These are phyloP conservation scores for Rhododendron mucronatum DNA, from an alignment of 148 eudicot species.

Conservation along the genomic window DNA sequence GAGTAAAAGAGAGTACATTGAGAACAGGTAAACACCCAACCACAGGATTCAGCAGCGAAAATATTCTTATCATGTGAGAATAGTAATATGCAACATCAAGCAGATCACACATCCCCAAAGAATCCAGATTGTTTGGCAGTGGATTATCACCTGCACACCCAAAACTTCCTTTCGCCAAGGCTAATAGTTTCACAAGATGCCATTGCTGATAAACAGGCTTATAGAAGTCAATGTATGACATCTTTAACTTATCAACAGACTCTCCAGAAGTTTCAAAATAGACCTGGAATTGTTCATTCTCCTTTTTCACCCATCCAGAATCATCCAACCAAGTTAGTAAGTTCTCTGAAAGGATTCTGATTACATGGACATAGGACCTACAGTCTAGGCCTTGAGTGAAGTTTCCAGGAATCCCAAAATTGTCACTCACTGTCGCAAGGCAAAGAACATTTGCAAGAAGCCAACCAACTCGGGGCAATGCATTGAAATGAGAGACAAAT, in stretches of 20 bases:
- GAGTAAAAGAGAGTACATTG: constrained; percentile 88
- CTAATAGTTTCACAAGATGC: constrained; percentile 77
- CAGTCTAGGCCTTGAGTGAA: constrained; percentile 57
- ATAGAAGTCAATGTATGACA: constrained; percentile 59
- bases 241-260: constrained; percentile 25
- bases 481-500: constrained; percentile 21
- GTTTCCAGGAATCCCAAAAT: constrained; percentile 32
- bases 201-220: constrained; percentile 83
- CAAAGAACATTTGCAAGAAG: constrained; percentile 67
- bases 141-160: constrained; percentile 19
- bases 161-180: constrained; percentile 32
- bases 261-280: constrained; percentile 29
- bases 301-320: constrained; percentile 32
- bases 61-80: constrained; percentile 71
- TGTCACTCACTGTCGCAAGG: constrained; percentile 57
- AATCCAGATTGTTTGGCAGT: constrained; percentile 10
- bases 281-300: constrained; percentile 25
- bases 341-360: constrained; percentile 55
- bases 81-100: constrained; percentile 66
- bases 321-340: constrained; percentile 49
- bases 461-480: constrained; percentile 76
- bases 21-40: constrained; percentile 71
- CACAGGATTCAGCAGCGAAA: constrained; percentile 51
- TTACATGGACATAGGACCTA: constrained; percentile 49
- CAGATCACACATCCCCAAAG: constrained; percentile 34